phyloP scores from a whole-genome alignment of 140 eudicot species.

The Stevia rebaudiana region DNA sequence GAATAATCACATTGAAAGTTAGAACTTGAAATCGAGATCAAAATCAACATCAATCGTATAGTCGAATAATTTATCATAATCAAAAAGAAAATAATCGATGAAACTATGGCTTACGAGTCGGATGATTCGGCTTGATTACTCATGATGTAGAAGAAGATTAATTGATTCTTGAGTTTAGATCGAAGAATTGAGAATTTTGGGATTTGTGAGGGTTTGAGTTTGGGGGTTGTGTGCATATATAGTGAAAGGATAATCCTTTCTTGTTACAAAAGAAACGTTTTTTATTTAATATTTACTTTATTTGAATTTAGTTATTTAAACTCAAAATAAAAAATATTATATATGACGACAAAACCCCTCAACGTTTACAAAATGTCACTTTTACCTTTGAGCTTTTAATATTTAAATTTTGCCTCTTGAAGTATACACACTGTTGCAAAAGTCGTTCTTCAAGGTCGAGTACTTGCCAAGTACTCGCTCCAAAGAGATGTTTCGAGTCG shows the following conservation, averaged over 20 bases:
- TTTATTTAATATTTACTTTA: background rate
- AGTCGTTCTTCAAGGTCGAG: no score
- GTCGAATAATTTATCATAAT: background rate
- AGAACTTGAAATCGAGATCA: constrained; percentile 7
- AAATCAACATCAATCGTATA: background rate
- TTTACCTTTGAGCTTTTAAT: no score
- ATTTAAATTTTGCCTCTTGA: no score
- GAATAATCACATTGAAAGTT: constrained; percentile 12
- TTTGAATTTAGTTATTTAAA: no score
- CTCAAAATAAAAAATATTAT: no score
- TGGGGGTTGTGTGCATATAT: constrained; percentile 12
- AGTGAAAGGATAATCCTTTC: constrained; percentile 20
- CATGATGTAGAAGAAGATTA: constrained; percentile 28
- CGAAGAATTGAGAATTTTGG: constrained; percentile 7
- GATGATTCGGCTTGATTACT: constrained; percentile 70
- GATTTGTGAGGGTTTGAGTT: constrained; percentile 9
- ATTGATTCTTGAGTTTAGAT: background rate
- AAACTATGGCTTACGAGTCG: constrained; percentile 44
- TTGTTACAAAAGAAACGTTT: constrained; percentile 25
- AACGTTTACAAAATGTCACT: no score
- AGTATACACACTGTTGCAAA: no score
- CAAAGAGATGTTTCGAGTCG: no score
- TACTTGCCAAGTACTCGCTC: no score
- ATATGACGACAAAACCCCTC: no score
- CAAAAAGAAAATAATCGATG: background rate